These are phyloP conservation scores for barley (Hordeum vulgare) DNA, from an alignment of 176 grass and related monocot species.

Conservation along the genomic window MorexV3_pseudomolecules_assembly NC_058520.1:551127038-551127537, in stretches of 20 bases:
- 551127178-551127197: slow-evolving; percentile 63
- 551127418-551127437: slow-evolving; percentile 77
- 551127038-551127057: slow-evolving; percentile 26
- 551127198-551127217: slow-evolving; percentile 80
- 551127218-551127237: slow-evolving; percentile 35
- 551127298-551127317: slow-evolving; percentile 68
- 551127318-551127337: slow-evolving; percentile 46
- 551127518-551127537: slow-evolving; percentile 39
- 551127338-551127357: slow-evolving; percentile 46
- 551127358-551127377: slow-evolving; percentile 53
- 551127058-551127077: slow-evolving; percentile 39
- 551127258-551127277: slow-evolving; percentile 58
- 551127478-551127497: slow-evolving; percentile 75
- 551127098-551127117: slow-evolving; percentile 74
- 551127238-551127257: slow-evolving; percentile 43
- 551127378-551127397: slow-evolving; percentile 57
- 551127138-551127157: slow-evolving; percentile 66
- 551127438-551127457: slow-evolving; percentile 36
- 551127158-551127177: slow-evolving; percentile 47
- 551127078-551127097: slow-evolving; percentile 59
- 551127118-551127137: slow-evolving; percentile 75
- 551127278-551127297: slow-evolving; percentile 68
- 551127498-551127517: slow-evolving; percentile 73
- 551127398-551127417: slow-evolving; percentile 58
- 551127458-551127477: slow-evolving; percentile 63